phyloP scores from a whole-genome alignment of 2,329 filamentous ascomycete species.

The Claviceps fusiformis region DNA sequence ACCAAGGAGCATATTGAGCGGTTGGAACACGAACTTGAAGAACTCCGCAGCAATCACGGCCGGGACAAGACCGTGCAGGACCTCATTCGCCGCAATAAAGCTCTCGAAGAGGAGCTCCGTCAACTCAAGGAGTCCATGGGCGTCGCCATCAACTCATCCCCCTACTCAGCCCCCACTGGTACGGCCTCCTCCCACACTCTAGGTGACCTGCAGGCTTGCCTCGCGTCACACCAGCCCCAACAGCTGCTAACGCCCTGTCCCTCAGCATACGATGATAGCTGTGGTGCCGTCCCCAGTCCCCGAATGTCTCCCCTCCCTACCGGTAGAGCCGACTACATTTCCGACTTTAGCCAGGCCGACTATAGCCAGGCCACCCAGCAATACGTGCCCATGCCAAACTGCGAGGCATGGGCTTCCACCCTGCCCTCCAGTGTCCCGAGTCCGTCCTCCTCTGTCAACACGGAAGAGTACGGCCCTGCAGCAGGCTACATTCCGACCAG shows the following conservation, averaged over 20 bases:
- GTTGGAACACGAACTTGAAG: conserved; percentile 61
- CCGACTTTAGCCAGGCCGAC: too few relatives aligned
- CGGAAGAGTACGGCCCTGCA: conserved; percentile 30
- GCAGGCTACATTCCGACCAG: conserved; percentile 34
- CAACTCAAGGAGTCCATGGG: conserved; percentile 32
- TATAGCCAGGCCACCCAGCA: conserved; percentile 21
- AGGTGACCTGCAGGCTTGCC: conserved; percentile 5
- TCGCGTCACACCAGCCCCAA: neutral
- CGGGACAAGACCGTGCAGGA: conserved; percentile 38
- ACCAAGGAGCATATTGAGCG: conserved; percentile 77
- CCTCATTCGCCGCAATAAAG: conserved; percentile 36
- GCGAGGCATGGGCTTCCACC: conserved; percentile 32
- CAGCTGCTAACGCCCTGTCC: conserved; percentile 11
- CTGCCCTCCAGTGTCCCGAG: conserved; percentile 37
- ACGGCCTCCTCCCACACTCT: conserved; percentile 11
- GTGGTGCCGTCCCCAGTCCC: conserved; percentile 28
- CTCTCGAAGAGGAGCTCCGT: conserved; percentile 38
- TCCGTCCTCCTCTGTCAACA: conserved; percentile 33
- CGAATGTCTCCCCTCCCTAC: conserved; percentile 32
- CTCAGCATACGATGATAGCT: conserved; percentile 26
- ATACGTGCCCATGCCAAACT: conserved; percentile 25
- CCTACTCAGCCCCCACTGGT: conserved; percentile 27
- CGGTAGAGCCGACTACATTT: conserved; percentile 26
- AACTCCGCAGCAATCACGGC: conserved; percentile 42
- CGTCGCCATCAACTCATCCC: conserved; percentile 25